These are phyloP conservation scores for Aurifilum marmelostoma DNA, from an alignment of 2,329 filamentous ascomycete genomes.

Conservation along the genomic window DNA sequence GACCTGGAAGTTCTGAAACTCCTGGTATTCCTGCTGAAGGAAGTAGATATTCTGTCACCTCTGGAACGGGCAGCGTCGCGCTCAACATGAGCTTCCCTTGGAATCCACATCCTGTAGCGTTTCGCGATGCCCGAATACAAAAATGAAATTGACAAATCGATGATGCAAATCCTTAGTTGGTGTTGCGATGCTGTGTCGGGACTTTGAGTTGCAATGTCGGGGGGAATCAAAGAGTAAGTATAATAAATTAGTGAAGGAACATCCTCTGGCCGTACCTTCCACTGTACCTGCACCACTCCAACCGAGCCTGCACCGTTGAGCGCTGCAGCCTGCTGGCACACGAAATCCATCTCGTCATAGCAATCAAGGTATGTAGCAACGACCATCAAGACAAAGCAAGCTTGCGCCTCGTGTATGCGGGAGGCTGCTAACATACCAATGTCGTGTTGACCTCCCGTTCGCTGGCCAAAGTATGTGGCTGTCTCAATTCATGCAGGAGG, in stretches of 20 bases:
- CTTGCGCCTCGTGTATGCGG: neutral
- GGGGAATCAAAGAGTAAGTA: neutral
- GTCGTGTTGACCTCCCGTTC: neutral
- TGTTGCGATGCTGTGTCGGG: neutral
- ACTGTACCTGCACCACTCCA: neutral
- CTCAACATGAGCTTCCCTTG: neutral
- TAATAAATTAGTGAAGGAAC: neutral
- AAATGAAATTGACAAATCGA: neutral
- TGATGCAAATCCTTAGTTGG: neutral
- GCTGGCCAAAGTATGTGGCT: conserved; percentile 27
- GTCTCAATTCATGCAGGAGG: conserved; percentile 30
- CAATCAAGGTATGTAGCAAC: neutral
- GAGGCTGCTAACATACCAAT: neutral
- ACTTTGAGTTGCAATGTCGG: neutral
- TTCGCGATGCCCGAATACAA: neutral
- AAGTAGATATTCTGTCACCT: neutral
- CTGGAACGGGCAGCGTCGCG: neutral
- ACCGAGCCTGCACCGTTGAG: neutral
- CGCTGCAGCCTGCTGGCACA: conserved; percentile 7
- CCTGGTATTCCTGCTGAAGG: neutral
- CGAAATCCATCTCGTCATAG: neutral
- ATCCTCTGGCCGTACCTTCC: neutral
- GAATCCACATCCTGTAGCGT: neutral
- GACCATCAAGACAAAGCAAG: neutral
- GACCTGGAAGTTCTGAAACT: neutral